These are phyloP conservation scores for Saksenaea vasiformis DNA, from an alignment of 371 early-diverging fungal species.

Conservation along the genomic window DNA sequence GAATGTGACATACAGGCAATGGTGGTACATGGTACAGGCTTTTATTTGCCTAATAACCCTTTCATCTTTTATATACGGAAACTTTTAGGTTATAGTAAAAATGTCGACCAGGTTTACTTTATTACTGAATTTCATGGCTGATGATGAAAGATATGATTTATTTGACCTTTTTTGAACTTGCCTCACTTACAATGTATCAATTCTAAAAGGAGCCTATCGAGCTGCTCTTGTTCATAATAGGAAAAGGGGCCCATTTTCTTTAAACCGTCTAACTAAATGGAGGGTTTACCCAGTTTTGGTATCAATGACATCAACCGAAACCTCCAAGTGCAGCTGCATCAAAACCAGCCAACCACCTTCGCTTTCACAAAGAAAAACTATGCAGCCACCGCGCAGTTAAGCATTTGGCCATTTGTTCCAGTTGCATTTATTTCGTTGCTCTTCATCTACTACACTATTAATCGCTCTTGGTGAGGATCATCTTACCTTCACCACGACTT, in stretches of 20 bases:
- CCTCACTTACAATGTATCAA: neutral
- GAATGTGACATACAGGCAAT: neutral
- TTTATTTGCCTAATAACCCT: neutral
- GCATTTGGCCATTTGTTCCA: neutral
- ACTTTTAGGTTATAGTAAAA: slow-evolving; percentile 1
- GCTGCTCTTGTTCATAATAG: too few species aligned
- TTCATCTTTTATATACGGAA: neutral
- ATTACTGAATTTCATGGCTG: neutral
- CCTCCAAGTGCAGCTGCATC: neutral
- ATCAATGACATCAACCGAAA: neutral
- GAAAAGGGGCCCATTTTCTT: neutral
- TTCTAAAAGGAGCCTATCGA: too few species aligned
- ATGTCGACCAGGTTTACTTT: neutral
- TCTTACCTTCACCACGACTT: neutral
- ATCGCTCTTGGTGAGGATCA: neutral
- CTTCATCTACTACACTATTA: neutral
- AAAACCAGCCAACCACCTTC: neutral
- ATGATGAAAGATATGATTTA: slow-evolving; percentile 1
- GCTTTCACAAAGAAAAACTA: neutral
- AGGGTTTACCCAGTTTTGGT: neutral
- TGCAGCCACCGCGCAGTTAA: neutral
- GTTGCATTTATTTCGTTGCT: neutral
- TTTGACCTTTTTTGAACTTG: slow-evolving; percentile 3
- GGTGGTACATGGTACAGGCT: neutral
- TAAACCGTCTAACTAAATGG: neutral